Conservation (phyloP, 129 eudicot species). For the Flaveria ramosissima region DNA sequence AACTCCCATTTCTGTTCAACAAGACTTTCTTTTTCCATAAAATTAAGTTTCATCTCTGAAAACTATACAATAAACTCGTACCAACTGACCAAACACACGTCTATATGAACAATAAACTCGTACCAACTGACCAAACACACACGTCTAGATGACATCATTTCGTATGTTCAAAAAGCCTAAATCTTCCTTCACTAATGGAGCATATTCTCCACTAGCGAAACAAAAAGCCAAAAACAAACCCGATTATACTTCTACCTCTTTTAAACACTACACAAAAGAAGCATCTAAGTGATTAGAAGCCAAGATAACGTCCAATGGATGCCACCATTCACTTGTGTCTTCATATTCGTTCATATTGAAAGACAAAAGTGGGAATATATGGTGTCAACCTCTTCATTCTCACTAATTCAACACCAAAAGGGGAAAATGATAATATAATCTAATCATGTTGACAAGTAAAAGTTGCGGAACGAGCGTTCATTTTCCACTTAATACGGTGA, state of each 20-base stretch:
- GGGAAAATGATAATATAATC: constrained; percentile 5
- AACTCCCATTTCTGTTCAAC: not conserved
- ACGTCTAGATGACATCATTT: not conserved
- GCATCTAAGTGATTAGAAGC: constrained; percentile 14
- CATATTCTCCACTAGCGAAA: constrained; percentile 23
- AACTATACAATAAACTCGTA: not conserved
- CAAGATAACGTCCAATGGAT: constrained; percentile 11
- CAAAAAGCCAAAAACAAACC: constrained; percentile 6
- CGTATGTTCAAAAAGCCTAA: constrained; percentile 13
- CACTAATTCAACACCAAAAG: constrained; percentile 16
- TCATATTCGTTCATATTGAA: constrained; percentile 25
- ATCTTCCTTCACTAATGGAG: constrained; percentile 24
- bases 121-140: not conserved
- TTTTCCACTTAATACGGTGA: not conserved
- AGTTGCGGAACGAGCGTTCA: not conserved
- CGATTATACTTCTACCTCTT: not conserved
- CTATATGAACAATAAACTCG: no score
- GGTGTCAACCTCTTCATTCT: constrained; percentile 23
- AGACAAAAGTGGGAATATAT: constrained; percentile 29
- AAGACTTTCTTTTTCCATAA: not conserved
- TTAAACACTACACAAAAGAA: constrained; percentile 11
- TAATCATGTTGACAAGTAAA: constrained; percentile 14
- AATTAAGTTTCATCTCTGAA: not conserved
- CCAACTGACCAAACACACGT: no score
- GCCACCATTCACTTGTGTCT: constrained; percentile 15